phyloP scores from a whole-genome alignment of 2,329 filamentous ascomycete genomes.

The Penicillium sp. region DNA sequence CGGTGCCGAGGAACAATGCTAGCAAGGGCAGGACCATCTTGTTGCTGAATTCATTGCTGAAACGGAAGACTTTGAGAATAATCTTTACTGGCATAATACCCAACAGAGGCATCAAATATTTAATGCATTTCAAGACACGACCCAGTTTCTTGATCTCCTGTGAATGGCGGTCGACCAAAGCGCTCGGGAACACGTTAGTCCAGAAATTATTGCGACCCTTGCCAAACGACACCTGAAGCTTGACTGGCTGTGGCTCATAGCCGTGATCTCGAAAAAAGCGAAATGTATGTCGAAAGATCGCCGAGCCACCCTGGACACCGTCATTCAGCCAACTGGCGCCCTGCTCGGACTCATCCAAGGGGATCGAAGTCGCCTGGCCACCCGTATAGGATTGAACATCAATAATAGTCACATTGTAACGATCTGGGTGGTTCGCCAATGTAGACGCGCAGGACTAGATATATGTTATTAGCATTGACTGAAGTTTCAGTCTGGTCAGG shows the following conservation, averaged over 20 bases:
- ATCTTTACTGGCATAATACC: constrained; percentile 64
- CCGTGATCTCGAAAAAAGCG: constrained; percentile 64
- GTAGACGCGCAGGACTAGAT: constrained; percentile 67
- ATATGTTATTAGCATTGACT: constrained; percentile 2
- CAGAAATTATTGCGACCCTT: constrained; percentile 62
- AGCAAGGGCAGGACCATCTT: constrained; percentile 73
- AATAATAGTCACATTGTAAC: constrained; percentile 68
- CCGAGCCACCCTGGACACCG: constrained; percentile 64
- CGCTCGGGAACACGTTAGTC: constrained; percentile 65
- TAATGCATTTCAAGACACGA: constrained; percentile 59
- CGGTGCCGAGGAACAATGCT: constrained; percentile 74
- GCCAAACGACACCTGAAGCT: constrained; percentile 64
- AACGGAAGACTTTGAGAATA: constrained; percentile 69
- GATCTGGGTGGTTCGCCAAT: constrained; percentile 66
- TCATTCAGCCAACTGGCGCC: constrained; percentile 66
- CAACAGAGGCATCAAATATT: constrained; percentile 60
- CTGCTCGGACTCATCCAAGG: constrained; percentile 59
- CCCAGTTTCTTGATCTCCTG: constrained; percentile 60
- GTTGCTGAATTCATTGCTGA: constrained; percentile 71
- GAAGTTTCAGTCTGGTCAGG: not conserved
- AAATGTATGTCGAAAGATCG: constrained; percentile 66
- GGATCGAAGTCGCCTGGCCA: constrained; percentile 64
- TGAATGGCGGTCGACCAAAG: constrained; percentile 59
- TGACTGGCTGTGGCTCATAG: constrained; percentile 61
- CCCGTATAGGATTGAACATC: constrained; percentile 63